Evolutionary conservation across 768 basidiomycete genomes (phyloP).

Genomic region (Suillus placidus): DNA sequence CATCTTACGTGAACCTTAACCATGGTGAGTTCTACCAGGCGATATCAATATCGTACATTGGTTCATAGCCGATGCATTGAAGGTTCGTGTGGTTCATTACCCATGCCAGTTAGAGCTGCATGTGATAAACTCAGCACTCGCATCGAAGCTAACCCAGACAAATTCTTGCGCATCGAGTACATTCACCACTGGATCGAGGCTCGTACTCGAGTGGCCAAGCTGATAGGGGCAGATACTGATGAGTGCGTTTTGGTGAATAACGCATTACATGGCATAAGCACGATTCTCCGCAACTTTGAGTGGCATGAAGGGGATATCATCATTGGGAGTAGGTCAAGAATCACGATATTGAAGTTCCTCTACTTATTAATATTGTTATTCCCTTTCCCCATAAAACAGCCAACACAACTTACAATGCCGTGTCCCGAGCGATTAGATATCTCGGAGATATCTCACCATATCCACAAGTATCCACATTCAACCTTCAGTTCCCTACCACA

Average conservation of each 20-base stretch:
- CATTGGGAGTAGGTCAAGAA: conserved; percentile 51
- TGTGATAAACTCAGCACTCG: conserved; percentile 43
- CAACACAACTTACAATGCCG: conserved; percentile 58
- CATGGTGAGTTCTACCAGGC: conserved; percentile 45
- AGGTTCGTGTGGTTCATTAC: conserved; percentile 65
- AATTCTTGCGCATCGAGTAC: conserved; percentile 47
- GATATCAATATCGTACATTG: neutral
- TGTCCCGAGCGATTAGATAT: conserved; percentile 53
- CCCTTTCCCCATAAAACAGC: conserved; percentile 36
- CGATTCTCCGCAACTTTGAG: conserved; percentile 64
- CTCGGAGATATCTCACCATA: conserved; percentile 57
- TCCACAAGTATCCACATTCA: conserved; percentile 52
- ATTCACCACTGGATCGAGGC: conserved; percentile 38
- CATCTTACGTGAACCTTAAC: conserved; percentile 66
- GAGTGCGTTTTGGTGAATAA: conserved; percentile 55
- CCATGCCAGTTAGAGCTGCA: conserved; percentile 51
- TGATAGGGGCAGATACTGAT: conserved; percentile 54
- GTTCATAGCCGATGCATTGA: neutral
- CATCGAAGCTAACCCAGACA: conserved; percentile 59
- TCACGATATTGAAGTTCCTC: conserved; percentile 4
- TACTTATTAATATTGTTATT: neutral
- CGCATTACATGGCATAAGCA: conserved; percentile 49
- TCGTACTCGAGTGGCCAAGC: conserved; percentile 49
- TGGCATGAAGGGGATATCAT: conserved; percentile 73
- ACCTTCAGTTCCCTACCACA: conserved; percentile 56